Percentiles rank a stretch among this genome's conserved stretches.
Conservation (phyloP, 768 basidiomycete species). For the Leucosporidium creatinivorum region DNA sequence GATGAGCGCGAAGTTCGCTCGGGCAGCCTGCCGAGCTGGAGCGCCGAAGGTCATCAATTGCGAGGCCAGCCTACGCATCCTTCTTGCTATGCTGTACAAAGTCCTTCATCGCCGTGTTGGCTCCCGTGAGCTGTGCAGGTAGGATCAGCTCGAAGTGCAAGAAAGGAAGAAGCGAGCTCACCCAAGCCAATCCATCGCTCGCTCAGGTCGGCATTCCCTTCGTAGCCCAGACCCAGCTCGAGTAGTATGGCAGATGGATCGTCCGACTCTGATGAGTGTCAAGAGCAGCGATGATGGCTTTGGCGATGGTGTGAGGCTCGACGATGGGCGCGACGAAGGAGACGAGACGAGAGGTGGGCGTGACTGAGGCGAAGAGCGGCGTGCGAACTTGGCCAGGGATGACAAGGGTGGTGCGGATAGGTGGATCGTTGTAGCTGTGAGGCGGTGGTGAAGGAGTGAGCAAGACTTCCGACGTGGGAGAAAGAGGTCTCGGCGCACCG, state of each 20-base stretch:
- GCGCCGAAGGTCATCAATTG: background rate
- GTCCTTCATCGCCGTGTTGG: background rate
- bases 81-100: background rate
- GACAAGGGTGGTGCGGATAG: constrained; percentile 73
- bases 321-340: constrained; percentile 73
- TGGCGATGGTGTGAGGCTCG: constrained; percentile 68
- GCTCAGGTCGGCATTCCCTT: constrained; percentile 21
- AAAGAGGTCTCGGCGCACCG: background rate
- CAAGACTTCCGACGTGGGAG: background rate
- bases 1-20: no score
- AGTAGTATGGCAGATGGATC: constrained; percentile 54
- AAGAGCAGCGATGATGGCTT: constrained; percentile 58
- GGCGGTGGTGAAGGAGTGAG: background rate
- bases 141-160: background rate
- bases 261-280: constrained; percentile 13
- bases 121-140: background rate
- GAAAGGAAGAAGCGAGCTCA: background rate
- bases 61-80: background rate
- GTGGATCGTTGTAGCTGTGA: constrained; percentile 60
- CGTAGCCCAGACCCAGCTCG: constrained; percentile 10
- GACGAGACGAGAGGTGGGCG: constrained; percentile 52
- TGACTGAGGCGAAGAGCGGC: constrained; percentile 59
- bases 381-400: constrained; percentile 72
- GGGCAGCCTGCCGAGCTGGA: background rate
- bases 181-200: constrained; percentile 2